Evolutionary conservation across 2,329 filamentous ascomycete species (phyloP).

Genomic region (Chrysosporium queenslandicum): DNA sequence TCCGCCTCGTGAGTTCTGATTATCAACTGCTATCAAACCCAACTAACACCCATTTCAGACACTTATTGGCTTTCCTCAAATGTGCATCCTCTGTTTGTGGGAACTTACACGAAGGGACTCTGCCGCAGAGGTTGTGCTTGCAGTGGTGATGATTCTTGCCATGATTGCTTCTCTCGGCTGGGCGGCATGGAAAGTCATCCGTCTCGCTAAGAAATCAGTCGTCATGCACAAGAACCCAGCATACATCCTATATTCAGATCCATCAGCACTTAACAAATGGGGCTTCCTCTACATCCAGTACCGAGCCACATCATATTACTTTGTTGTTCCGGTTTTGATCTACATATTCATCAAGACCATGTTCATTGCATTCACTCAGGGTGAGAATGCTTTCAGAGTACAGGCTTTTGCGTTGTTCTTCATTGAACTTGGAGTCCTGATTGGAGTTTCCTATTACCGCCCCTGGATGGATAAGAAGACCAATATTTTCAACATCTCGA

Average conservation of each 20-base stretch:
- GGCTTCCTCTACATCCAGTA: constrained; percentile 96
- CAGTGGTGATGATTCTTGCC: constrained; percentile 78
- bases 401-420: constrained; percentile 76
- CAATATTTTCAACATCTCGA: constrained; percentile 91
- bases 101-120: constrained; percentile 83
- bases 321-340: constrained; percentile 66
- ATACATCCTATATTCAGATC: constrained; percentile 93
- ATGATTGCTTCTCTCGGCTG: constrained; percentile 68
- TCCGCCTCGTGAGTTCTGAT: constrained; percentile 52
- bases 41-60: constrained; percentile 36
- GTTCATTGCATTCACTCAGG: constrained; percentile 76
- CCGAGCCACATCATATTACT: constrained; percentile 91
- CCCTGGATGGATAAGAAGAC: constrained; percentile 99
- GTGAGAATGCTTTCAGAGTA: constrained; percentile 53
- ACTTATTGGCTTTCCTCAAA: constrained; percentile 83
- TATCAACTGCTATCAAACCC: neutral
- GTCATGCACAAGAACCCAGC: constrained; percentile 90
- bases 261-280: constrained; percentile 92
- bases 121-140: constrained; percentile 71
- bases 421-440: constrained; percentile 68
- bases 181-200: constrained; percentile 83
- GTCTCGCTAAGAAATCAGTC: constrained; percentile 78
- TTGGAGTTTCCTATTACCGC: constrained; percentile 66
- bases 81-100: constrained; percentile 85
- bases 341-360: constrained; percentile 82